Evolutionary conservation across 352 stramenopile species (phyloP), one percentile per base, ranked within the genome.

Genomic region (Phytophthora capsici): DNA sequence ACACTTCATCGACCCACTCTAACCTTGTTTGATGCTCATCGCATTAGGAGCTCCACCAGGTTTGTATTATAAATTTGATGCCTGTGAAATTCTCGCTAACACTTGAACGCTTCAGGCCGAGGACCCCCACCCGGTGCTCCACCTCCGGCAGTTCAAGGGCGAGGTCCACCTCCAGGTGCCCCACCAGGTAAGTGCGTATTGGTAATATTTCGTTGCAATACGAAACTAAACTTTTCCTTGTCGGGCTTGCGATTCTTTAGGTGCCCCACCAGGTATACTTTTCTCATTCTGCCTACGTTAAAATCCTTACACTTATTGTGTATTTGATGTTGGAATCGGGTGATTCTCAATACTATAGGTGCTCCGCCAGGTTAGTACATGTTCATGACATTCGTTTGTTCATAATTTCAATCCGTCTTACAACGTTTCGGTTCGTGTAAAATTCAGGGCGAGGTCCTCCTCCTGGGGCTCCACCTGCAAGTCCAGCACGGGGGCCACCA

Each of bases 401-500:
- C 12, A n/a, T n/a, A 9, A 49, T 49, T 49, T 12, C 22, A 49
- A 34, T 19, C 19, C 43, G 8, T 26, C 40, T 46, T 6, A 46
- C 20, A 14, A 6, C 6, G 10, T 8, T 44, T 20, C 37, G 37
- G 37, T 44, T 44, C 37, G 19, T 26, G n/a, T 26, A 7, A 23
- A 32, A 49, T 34, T 32, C 23, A 61, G 58, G 58, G 19, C 40
- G 50, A 45, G 60, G 60, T 2, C 58, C 49, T 8, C 58, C 58
- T 19, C 58, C 58, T 9, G 49, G 47, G 7, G 57, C 26, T 14
- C 57, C 57, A 16, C 50, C 59, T 17, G 30, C 47, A 41, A 20
- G 66, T 36, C 47, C 50, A 57, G 69, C 47, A 38, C 44, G 68
- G 63, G 78, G 63, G 6, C 71, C 65, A 52, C 71, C 80, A 40